These are phyloP conservation scores for Trichoderma oligosporum DNA, from an alignment of 2,329 filamentous ascomycete species.

Conservation along the genomic window DNA sequence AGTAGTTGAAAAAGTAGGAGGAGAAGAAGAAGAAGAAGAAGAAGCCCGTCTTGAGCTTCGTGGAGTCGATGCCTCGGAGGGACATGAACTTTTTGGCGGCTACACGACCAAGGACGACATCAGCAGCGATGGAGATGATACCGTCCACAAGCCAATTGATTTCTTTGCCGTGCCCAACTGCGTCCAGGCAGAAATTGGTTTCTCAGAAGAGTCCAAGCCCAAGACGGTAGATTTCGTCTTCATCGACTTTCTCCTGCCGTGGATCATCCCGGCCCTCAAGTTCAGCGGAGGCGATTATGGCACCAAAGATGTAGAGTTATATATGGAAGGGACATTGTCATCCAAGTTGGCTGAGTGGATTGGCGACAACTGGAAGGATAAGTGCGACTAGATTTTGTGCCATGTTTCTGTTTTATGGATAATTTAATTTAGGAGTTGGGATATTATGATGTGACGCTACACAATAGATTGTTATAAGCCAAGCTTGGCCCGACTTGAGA, in stretches of 20 bases:
- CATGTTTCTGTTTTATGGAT: neutral
- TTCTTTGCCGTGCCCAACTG: constrained; percentile 81
- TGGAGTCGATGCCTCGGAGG: constrained; percentile 20
- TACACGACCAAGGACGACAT: constrained; percentile 89
- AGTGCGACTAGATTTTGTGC: constrained; percentile 36
- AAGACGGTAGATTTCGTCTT: constrained; percentile 83
- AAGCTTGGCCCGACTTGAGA: neutral
- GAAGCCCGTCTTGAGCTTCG: constrained; percentile 34
- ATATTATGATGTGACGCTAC: neutral
- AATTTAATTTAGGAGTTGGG: neutral
- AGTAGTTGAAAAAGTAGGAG: constrained; percentile 3
- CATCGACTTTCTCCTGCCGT: constrained; percentile 84
- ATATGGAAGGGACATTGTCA: constrained; percentile 54
- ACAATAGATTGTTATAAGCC: neutral
- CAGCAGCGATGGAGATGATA: constrained; percentile 84
- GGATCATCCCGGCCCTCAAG: constrained; percentile 71
- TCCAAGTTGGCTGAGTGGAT: constrained; percentile 57
- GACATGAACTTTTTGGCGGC: constrained; percentile 54
- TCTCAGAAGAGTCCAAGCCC: constrained; percentile 56
- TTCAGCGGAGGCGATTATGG: constrained; percentile 51
- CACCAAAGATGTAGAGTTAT: constrained; percentile 46
- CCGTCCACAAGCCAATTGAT: constrained; percentile 68
- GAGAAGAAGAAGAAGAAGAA: constrained; percentile 21
- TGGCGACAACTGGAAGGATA: constrained; percentile 52
- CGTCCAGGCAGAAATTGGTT: constrained; percentile 65